Conservation (phyloP, 495 filamentous ascomycete species). For the Penicillium nucicola region DNA sequence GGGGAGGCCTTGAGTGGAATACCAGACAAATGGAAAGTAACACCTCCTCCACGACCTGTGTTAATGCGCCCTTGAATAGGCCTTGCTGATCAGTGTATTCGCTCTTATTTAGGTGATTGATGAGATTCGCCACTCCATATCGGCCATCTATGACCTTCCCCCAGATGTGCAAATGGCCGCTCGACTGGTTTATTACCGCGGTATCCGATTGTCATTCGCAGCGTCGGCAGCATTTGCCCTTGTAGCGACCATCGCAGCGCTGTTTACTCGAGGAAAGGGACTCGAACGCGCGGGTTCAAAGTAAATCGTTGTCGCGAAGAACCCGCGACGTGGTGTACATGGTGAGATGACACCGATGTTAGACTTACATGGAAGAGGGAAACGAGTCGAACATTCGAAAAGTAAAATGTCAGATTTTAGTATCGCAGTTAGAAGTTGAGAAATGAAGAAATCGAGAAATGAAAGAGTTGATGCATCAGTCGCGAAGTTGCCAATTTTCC, state of each 20-base stretch:
- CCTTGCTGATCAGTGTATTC: constrained; percentile 16
- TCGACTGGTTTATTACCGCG: constrained; percentile 57
- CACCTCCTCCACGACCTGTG: constrained; percentile 28
- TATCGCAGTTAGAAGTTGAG: no score
- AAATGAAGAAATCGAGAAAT: no score
- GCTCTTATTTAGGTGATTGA: constrained; percentile 47
- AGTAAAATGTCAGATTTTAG: no score
- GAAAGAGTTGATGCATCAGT: no score
- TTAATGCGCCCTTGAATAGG: background rate
- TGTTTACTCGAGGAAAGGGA: constrained; percentile 49
- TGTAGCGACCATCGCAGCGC: constrained; percentile 46
- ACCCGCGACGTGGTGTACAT: background rate
- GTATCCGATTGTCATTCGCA: constrained; percentile 53
- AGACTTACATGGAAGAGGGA: background rate
- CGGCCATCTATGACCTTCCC: constrained; percentile 50
- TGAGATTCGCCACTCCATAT: constrained; percentile 60
- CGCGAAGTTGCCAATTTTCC: no score
- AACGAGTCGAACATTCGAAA: no score
- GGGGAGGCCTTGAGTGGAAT: constrained; percentile 55
- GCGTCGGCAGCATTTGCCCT: constrained; percentile 50
- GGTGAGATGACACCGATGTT: background rate
- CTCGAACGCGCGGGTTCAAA: constrained; percentile 22
- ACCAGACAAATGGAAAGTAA: constrained; percentile 67
- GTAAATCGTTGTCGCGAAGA: background rate
- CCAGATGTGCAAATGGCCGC: constrained; percentile 59